phyloP scores from a whole-genome alignment of 768 basidiomycete species.

The Termitomyces titanicus region DNA sequence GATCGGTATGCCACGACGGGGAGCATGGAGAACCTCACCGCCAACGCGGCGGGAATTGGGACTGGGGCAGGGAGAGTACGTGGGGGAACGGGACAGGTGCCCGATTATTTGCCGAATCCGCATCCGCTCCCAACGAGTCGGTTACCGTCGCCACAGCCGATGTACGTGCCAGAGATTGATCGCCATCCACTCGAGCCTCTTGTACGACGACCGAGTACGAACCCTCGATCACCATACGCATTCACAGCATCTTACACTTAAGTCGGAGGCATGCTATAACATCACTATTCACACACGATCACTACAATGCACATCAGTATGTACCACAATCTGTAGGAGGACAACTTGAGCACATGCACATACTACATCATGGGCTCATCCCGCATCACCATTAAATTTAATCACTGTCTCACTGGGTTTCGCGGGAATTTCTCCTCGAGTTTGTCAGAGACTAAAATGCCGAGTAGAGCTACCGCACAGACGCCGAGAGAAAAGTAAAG shows the following conservation, averaged over 20 bases:
- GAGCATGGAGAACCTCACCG: constrained; percentile 34
- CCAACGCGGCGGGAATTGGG: constrained; percentile 15
- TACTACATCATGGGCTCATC: constrained; percentile 5
- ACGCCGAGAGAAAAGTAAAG: constrained; percentile 46
- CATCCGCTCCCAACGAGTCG: constrained; percentile 2
- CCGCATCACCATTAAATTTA: neutral
- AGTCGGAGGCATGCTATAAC: neutral
- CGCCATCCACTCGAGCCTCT: constrained; percentile 34
- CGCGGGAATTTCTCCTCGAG: constrained; percentile 41
- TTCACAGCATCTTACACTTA: constrained; percentile 10
- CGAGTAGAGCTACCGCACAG: constrained; percentile 42
- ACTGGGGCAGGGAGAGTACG: constrained; percentile 5
- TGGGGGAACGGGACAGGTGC: neutral
- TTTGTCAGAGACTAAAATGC: constrained; percentile 47
- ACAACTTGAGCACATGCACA: constrained; percentile 3
- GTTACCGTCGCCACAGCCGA: constrained; percentile 17
- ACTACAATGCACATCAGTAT: constrained; percentile 3
- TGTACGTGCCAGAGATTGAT: constrained; percentile 23
- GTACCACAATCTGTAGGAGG: neutral
- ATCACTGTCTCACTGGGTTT: constrained; percentile 13
- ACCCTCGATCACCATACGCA: constrained; percentile 9
- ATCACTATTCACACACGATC: constrained; percentile 9
- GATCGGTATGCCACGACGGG: constrained; percentile 44
- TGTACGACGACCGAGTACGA: constrained; percentile 28
- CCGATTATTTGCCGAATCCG: constrained; percentile 2